Evolutionary conservation across 331 rosid species (phyloP).

Genomic region (Arachis monticola): DNA sequence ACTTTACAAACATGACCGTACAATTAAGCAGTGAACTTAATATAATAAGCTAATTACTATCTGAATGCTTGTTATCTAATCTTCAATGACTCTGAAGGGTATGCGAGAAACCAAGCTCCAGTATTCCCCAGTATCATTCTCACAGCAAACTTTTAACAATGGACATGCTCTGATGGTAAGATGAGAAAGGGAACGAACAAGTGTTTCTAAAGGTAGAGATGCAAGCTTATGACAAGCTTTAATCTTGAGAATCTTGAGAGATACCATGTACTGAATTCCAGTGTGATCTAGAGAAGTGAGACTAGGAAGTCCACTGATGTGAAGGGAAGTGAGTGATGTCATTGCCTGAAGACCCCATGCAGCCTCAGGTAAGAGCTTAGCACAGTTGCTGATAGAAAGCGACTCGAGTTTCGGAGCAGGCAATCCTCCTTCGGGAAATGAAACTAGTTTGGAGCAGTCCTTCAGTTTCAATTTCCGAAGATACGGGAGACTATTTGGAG

Average conservation of each 20-base stretch:
- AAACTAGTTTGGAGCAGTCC: conserved; percentile 14
- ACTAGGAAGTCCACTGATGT: conserved; percentile 8
- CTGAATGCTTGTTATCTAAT: conserved; percentile 15
- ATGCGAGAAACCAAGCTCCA: conserved; percentile 33
- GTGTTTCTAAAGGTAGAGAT: conserved; percentile 25
- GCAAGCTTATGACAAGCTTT: conserved; percentile 29
- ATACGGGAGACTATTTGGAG: conserved; percentile 7
- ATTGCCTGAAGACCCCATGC: conserved; percentile 36
- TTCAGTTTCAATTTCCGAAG: conserved; percentile 25
- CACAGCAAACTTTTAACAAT: conserved; percentile 1
- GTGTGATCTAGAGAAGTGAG: conserved; percentile 27
- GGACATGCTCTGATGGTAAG: conserved; percentile 33
- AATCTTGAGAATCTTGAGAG: conserved; percentile 35
- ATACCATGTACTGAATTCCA: conserved; percentile 27
- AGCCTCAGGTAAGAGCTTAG: background rate
- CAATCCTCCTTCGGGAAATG: conserved; percentile 24
- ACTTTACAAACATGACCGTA: no score
- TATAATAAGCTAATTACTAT: background rate
- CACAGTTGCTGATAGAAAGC: conserved; percentile 30
- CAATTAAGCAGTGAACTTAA: no score
- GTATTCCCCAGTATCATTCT: conserved; percentile 16
- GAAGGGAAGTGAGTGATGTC: conserved; percentile 35
- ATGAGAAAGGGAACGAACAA: conserved; percentile 19
- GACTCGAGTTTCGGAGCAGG: conserved; percentile 21
- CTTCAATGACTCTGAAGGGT: conserved; percentile 22